A percentile compares a stretch with the other conserved stretches of the same genome.
These are phyloP conservation scores for Stachybotrys elegans DNA, from an alignment of 2,329 filamentous ascomycete genomes.

Conservation along the genomic window DNA sequence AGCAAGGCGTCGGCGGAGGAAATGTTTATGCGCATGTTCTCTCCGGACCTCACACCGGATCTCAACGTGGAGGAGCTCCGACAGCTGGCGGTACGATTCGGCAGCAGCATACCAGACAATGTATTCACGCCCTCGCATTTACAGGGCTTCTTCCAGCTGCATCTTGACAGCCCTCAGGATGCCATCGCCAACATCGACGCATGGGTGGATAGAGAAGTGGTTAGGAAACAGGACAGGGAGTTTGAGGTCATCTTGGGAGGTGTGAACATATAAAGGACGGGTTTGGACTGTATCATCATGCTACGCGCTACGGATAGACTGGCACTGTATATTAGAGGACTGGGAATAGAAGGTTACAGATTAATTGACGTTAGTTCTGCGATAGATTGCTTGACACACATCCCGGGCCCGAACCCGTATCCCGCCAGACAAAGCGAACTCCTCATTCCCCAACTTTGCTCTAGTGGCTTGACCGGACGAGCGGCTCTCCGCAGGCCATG, in stretches of 20 bases:
- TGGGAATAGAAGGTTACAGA: too few relatives aligned
- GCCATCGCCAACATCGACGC: slow-evolving; percentile 26
- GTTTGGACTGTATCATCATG: too few relatives aligned
- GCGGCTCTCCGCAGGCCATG: too few relatives aligned
- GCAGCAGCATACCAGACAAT: slow-evolving; percentile 42
- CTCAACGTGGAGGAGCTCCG: slow-evolving; percentile 22
- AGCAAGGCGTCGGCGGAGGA: slow-evolving; percentile 35
- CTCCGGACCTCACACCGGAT: slow-evolving; percentile 23
- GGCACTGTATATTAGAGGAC: too few relatives aligned
- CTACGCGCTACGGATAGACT: too few relatives aligned
- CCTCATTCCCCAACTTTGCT: too few relatives aligned
- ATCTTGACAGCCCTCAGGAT: slow-evolving; percentile 32
- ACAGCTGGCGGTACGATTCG: slow-evolving; percentile 49
- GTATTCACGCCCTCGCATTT: slow-evolving; percentile 44
- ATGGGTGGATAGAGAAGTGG: slow-evolving; percentile 32
- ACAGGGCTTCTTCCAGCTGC: slow-evolving; percentile 42
- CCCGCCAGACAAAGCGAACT: too few relatives aligned
- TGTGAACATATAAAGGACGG: slow-evolving; percentile 11
- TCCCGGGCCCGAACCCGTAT: too few relatives aligned
- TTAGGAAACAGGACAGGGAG: slow-evolving; percentile 19
- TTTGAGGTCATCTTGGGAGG: slow-evolving; percentile 20
- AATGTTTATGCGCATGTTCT: slow-evolving; percentile 44
- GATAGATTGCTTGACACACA: too few relatives aligned
- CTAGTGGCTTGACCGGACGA: too few relatives aligned
- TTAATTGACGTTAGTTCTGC: too few relatives aligned